Percentiles rank a stretch among this genome's conserved stretches.
These are phyloP conservation scores for Trichoderma parareesei DNA, from an alignment of 495 filamentous ascomycete genomes.

Conservation along the genomic window DNA sequence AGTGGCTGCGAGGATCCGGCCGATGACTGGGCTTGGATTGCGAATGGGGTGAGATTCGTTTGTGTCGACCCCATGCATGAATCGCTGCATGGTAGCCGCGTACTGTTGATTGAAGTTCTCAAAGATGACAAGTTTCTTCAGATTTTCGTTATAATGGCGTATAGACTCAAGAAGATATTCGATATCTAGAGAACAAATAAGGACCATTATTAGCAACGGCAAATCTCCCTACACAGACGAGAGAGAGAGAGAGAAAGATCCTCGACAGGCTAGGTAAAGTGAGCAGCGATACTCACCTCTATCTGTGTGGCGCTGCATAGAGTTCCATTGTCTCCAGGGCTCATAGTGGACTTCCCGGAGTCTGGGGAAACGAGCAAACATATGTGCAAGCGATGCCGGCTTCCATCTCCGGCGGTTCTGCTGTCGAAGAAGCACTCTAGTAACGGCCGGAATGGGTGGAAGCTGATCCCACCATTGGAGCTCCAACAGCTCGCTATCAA, in stretches of 20 bases:
- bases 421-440: slow-evolving; percentile 26
- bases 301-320: slow-evolving; percentile 18
- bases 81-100: slow-evolving; percentile 20
- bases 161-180: slow-evolving; percentile 22
- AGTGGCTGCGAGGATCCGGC: slow-evolving; percentile 22
- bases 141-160: slow-evolving; percentile 18
- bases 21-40: slow-evolving; percentile 19
- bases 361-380: slow-evolving; percentile 26
- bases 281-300: slow-evolving; percentile 18
- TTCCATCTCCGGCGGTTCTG: slow-evolving; percentile 29
- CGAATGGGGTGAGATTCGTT: slow-evolving; percentile 19
- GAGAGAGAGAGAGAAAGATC: background rate
- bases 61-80: slow-evolving; percentile 14
- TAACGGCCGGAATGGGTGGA: slow-evolving; percentile 23
- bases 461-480: slow-evolving; percentile 27
- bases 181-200: slow-evolving; percentile 15
- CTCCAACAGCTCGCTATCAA: slow-evolving; percentile 21
- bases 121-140: slow-evolving; percentile 25
- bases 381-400: slow-evolving; percentile 21
- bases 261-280: no score
- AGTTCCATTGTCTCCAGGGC: slow-evolving; percentile 26
- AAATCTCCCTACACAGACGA: slow-evolving; percentile 7
- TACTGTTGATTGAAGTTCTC: slow-evolving; percentile 28
- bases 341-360: slow-evolving; percentile 29
- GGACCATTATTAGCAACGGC: slow-evolving; percentile 14